phyloP scores from a whole-genome alignment of 208 protist species.

The Leishmania arabica region DNA sequence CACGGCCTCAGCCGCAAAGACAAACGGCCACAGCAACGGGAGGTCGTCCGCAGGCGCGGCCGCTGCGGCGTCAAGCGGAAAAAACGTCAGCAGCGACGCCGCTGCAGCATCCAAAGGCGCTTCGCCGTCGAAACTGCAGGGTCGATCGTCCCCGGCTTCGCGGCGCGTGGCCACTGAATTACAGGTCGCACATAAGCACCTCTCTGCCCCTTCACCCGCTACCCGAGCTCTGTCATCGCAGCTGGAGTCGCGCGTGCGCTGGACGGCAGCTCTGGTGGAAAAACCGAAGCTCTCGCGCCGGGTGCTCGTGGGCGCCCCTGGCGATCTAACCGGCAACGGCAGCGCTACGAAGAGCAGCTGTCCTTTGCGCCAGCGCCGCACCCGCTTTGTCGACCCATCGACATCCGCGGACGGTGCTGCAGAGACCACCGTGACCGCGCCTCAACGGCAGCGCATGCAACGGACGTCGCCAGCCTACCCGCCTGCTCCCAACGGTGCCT shows the following conservation, averaged over 20 bases:
- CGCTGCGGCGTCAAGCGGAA: not conserved
- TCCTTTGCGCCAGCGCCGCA: constrained; percentile 4
- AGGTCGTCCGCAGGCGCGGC: not conserved
- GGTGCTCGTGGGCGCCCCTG: constrained; percentile 4
- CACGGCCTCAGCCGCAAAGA: not conserved
- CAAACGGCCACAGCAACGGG: not conserved
- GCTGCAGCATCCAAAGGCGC: not conserved
- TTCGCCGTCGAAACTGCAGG: constrained; percentile 1
- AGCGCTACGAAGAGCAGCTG: not conserved
- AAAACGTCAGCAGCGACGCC: not conserved
- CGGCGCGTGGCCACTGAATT: not conserved
- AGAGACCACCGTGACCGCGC: not conserved
- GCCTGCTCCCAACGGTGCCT: not conserved
- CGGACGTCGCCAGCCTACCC: not conserved
- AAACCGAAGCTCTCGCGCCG: constrained; percentile 1
- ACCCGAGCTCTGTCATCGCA: not conserved
- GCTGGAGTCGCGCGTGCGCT: not conserved
- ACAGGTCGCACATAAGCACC: not conserved
- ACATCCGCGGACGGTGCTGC: not conserved
- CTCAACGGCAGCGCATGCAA: not conserved
- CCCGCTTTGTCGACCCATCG: constrained; percentile 9
- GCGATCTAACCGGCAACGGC: not conserved
- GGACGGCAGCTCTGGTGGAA: not conserved
- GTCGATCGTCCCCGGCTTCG: constrained; percentile 1
- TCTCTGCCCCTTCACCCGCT: not conserved